Conservation (phyloP, 345 rosid species). For the Lepidium didymum region DNA sequence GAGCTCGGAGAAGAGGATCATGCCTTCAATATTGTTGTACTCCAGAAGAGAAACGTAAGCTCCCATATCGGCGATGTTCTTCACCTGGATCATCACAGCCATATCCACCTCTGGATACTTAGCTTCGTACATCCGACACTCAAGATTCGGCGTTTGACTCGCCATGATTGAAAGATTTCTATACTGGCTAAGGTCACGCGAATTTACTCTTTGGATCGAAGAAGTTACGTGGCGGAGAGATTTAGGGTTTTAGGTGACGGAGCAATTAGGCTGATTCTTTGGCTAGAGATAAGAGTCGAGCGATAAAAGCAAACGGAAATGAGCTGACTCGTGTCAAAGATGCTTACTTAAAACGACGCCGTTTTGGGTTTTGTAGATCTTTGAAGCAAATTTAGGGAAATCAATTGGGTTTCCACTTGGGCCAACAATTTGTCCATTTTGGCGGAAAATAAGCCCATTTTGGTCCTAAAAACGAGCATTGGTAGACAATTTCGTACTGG, state of each 20-base stretch:
- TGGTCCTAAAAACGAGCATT: too few species aligned
- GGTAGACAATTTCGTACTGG: too few species aligned
- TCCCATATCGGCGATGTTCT: conserved; percentile 95
- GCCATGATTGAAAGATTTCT: conserved; percentile 36
- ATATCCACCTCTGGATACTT: conserved; percentile 91
- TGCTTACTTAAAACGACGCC: neutral
- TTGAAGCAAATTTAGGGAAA: neutral
- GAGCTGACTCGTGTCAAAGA: neutral
- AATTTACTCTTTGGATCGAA: neutral
- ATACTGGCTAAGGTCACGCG: neutral
- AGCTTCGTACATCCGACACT: conserved; percentile 95
- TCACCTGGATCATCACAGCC: conserved; percentile 99
- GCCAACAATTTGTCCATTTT: neutral
- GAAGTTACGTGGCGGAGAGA: neutral
- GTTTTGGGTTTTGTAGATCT: neutral
- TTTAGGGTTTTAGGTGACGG: conserved; percentile 31
- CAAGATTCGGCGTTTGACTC: conserved; percentile 59
- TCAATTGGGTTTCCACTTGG: neutral
- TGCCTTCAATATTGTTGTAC: conserved; percentile 96
- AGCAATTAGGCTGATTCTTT: neutral
- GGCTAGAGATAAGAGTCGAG: conserved; percentile 15
- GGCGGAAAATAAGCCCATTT: too few species aligned
- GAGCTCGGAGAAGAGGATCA: conserved; percentile 98
- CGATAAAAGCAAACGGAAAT: neutral
- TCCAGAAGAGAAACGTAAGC: conserved; percentile 92